Conservation (phyloP, 257 asterid genomes). For the Scutellaria minor region DNA sequence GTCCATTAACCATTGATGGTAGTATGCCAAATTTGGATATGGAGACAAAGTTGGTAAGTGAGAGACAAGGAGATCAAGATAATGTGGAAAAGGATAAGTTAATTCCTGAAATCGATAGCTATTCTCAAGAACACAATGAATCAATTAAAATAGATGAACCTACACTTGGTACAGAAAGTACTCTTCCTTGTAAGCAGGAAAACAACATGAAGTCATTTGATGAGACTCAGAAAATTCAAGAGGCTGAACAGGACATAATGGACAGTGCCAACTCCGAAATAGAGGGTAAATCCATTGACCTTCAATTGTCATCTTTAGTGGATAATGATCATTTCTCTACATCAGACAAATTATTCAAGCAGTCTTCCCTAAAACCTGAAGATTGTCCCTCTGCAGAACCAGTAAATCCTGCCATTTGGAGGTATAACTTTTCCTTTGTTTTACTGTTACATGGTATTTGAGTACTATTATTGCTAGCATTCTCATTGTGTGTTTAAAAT, state of each 20-base stretch:
- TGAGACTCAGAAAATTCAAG: constrained; percentile 23
- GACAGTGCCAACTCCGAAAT: constrained; percentile 14
- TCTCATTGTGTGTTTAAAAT: too few relatives aligned
- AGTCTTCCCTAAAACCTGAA: constrained; percentile 13
- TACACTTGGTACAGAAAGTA: not conserved
- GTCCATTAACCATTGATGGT: not conserved
- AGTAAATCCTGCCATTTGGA: constrained; percentile 32
- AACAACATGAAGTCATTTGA: constrained; percentile 4
- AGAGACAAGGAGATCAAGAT: constrained; percentile 8
- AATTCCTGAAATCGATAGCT: constrained; percentile 8
- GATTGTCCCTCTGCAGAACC: constrained; percentile 30
- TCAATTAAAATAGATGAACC: constrained; percentile 20
- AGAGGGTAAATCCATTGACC: constrained; percentile 13
- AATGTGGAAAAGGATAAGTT: not conserved
- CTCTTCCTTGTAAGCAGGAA: constrained; percentile 24
- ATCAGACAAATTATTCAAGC: not conserved
- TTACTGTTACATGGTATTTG: constrained; percentile 5
- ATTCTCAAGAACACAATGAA: constrained; percentile 18
- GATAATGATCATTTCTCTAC: constrained; percentile 6
- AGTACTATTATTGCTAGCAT: not conserved
- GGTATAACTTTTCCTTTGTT: constrained; percentile 26
- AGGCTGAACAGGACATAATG: not conserved
- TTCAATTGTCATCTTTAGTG: constrained; percentile 13
- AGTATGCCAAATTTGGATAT: not conserved
- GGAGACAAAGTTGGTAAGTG: constrained; percentile 21